A percentile compares a stretch with the other conserved stretches of the same genome.
Conservation (phyloP, 1,139 yeast species). For the Wickerhamomyces sp. region DNA sequence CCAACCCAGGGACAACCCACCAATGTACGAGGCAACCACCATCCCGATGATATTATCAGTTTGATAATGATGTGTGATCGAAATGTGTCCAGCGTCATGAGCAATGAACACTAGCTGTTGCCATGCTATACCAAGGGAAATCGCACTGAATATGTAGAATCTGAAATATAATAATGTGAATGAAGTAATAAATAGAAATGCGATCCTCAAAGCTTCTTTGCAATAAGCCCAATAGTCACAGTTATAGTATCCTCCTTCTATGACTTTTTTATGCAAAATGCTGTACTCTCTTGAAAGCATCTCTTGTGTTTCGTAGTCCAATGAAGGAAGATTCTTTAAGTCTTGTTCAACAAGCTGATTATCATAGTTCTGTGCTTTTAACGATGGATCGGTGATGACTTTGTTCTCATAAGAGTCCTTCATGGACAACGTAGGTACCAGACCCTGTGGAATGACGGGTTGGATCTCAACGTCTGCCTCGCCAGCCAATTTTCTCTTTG, state of each 20-base stretch:
- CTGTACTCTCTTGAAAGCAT: constrained; percentile 52
- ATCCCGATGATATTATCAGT: constrained; percentile 74
- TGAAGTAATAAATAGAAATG: constrained; percentile 45
- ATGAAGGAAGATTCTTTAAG: constrained; percentile 48
- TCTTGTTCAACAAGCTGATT: constrained; percentile 49
- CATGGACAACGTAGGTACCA: constrained; percentile 34
- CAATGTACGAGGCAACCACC: constrained; percentile 68
- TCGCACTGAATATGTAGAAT: constrained; percentile 53
- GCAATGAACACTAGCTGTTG: constrained; percentile 85
- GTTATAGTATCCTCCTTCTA: constrained; percentile 55
- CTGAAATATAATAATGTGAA: constrained; percentile 42
- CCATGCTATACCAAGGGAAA: constrained; percentile 74
- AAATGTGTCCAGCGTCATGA: constrained; percentile 86
- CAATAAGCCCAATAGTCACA: constrained; percentile 72
- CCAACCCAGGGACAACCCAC: constrained; percentile 92
- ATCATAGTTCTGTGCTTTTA: constrained; percentile 53
- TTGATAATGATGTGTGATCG: constrained; percentile 77
- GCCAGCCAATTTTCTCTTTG: constrained; percentile 28
- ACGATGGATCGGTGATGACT: constrained; percentile 50
- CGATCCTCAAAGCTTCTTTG: constrained; percentile 60
- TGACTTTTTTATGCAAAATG: constrained; percentile 51
- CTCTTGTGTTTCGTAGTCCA: constrained; percentile 66
- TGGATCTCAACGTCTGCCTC: constrained; percentile 33
- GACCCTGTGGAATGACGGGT: constrained; percentile 49
- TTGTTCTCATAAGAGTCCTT: constrained; percentile 30